phyloP scores from a whole-genome alignment of 2,329 filamentous ascomycete species.

The Fusarium ramigenum region DNA sequence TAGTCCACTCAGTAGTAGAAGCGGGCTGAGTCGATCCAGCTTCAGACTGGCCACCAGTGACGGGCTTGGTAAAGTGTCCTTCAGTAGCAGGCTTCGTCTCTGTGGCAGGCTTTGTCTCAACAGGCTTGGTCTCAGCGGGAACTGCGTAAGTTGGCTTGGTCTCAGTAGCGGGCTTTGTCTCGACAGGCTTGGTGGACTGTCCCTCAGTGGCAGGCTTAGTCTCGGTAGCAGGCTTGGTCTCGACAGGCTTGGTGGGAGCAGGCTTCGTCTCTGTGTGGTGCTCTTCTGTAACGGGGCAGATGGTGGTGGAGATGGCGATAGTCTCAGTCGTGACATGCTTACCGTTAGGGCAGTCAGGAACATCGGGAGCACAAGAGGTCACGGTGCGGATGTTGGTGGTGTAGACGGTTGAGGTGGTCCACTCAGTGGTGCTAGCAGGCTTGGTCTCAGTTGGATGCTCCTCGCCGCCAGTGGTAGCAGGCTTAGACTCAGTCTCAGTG shows the following conservation, averaged over 20 bases:
- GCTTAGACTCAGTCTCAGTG: background rate
- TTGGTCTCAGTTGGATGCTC: background rate
- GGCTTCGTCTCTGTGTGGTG: background rate
- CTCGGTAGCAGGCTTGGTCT: background rate
- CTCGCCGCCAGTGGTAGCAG: too few species aligned
- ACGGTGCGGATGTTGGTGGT: background rate
- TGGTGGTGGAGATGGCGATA: background rate
- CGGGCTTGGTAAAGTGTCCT: constrained; percentile 5
- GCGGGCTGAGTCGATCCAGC: constrained; percentile 11
- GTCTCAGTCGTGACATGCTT: background rate
- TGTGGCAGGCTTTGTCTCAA: too few species aligned
- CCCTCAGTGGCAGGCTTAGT: background rate
- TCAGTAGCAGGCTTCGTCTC: background rate
- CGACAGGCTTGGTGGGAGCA: background rate
- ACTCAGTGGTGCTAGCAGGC: background rate
- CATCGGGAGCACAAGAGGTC: background rate
- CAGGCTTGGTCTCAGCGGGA: background rate
- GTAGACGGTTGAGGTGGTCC: background rate
- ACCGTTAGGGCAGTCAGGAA: background rate
- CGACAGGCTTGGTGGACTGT: background rate
- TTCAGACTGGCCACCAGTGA: background rate
- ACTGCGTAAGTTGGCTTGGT: background rate
- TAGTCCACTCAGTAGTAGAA: constrained; percentile 27
- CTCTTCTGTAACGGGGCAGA: background rate
- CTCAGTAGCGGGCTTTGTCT: background rate